phyloP scores from a whole-genome alignment of 1,284 basidiomycete species.

The Boletus semigastroideus region DNA sequence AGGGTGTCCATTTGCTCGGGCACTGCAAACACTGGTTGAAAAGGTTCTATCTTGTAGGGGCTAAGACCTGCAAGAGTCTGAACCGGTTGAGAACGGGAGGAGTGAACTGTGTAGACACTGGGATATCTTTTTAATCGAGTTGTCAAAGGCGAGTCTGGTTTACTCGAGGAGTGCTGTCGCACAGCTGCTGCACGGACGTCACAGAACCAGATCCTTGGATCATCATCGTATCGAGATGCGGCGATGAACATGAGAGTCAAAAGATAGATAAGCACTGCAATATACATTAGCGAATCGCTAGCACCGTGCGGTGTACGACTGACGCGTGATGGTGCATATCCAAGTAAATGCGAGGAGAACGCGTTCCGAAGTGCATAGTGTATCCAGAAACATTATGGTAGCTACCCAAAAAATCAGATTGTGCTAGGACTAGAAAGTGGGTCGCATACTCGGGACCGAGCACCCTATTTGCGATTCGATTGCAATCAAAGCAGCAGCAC shows the following conservation, averaged over 20 bases:
- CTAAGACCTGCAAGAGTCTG: constrained; percentile 38
- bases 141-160: constrained; percentile 34
- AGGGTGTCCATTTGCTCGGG: constrained; percentile 26
- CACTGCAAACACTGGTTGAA: constrained; percentile 26
- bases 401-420: constrained; percentile 15
- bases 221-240: constrained; percentile 38
- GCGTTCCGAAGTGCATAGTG: constrained; percentile 53
- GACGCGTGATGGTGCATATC: constrained; percentile 55
- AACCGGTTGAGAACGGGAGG: constrained; percentile 37
- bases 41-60: constrained; percentile 50
- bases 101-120: constrained; percentile 41
- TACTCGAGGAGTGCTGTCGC: constrained; percentile 29
- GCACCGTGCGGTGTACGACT: constrained; percentile 29
- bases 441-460: constrained; percentile 14
- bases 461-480: constrained; percentile 33
- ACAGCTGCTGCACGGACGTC: constrained; percentile 41
- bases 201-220: constrained; percentile 53
- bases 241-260: constrained; percentile 36
- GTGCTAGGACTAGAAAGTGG: not conserved
- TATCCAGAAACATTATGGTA: not conserved
- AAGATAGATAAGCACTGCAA: constrained; percentile 47
- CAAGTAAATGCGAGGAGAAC: constrained; percentile 66
- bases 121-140: constrained; percentile 34
- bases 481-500: constrained; percentile 45
- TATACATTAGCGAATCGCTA: constrained; percentile 4